These are phyloP conservation scores for Polyporus arcularius DNA, from an alignment of 768 basidiomycete genomes.

Conservation along the genomic window DNA sequence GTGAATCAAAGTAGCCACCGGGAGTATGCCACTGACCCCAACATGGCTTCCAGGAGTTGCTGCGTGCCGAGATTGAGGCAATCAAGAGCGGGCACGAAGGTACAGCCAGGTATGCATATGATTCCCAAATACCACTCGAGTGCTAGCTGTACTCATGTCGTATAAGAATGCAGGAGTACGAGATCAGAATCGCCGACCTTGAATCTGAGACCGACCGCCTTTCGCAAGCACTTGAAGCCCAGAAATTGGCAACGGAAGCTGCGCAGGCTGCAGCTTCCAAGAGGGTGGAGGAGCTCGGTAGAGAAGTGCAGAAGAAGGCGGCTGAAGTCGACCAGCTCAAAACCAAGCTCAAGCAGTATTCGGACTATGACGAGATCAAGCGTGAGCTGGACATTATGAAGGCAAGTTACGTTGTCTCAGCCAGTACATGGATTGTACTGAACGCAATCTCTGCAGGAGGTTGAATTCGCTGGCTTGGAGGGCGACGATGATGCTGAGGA, in stretches of 20 bases:
- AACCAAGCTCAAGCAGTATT: constrained; percentile 67
- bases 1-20: constrained; percentile 20
- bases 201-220: constrained; percentile 77
- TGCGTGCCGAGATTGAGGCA: constrained; percentile 92
- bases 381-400: constrained; percentile 99
- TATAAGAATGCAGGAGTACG: constrained; percentile 66
- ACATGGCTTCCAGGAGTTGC: constrained; percentile 64
- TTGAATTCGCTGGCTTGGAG: constrained; percentile 92
- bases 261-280: constrained; percentile 49
- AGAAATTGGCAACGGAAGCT: constrained; percentile 51
- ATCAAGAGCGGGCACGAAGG: constrained; percentile 78
- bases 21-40: neutral
- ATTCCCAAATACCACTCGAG: neutral
- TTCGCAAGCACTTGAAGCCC: constrained; percentile 63
- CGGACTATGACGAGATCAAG: constrained; percentile 96
- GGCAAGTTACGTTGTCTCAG: constrained; percentile 43
- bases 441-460: constrained; percentile 58
- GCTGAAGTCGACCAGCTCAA: constrained; percentile 71
- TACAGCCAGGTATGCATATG: constrained; percentile 57
- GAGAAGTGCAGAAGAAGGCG: constrained; percentile 59
- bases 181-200: constrained; percentile 70
- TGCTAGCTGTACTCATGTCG: constrained; percentile 2
- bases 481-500: constrained; percentile 61
- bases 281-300: constrained; percentile 58
- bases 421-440: neutral